A percentile compares a stretch with the other conserved stretches of the same genome.
These are phyloP conservation scores for Pyrenula massariospora DNA, from an alignment of 495 filamentous ascomycete genomes.

Conservation along the genomic window DNA sequence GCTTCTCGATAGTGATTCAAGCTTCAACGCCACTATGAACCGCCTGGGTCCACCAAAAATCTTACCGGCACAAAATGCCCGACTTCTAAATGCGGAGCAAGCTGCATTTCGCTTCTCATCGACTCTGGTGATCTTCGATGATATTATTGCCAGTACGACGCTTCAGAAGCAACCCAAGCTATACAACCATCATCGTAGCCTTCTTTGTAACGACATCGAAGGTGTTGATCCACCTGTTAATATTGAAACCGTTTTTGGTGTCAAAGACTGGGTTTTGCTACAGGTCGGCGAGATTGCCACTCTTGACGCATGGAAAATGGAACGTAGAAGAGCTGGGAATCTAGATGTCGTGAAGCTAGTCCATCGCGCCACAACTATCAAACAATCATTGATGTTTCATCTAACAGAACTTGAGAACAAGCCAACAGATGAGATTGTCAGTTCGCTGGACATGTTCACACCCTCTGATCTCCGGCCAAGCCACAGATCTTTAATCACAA, in stretches of 20 bases:
- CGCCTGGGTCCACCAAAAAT: constrained; percentile 16
- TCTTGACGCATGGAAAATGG: constrained; percentile 25
- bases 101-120: constrained; percentile 40
- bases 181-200: constrained; percentile 21
- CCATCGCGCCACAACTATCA: constrained; percentile 15
- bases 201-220: constrained; percentile 5
- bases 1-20: constrained; percentile 22
- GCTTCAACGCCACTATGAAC: constrained; percentile 15
- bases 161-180: constrained; percentile 30
- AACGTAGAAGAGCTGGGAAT: constrained; percentile 13
- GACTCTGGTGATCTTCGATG: constrained; percentile 33
- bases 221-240: constrained; percentile 9
- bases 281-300: constrained; percentile 19
- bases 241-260: constrained; percentile 18
- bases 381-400: constrained; percentile 10
- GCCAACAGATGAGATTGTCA: constrained; percentile 2
- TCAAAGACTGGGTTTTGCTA: constrained; percentile 21
- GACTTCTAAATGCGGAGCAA: constrained; percentile 34
- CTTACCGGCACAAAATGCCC: constrained; percentile 8
- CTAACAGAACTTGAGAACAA: constrained; percentile 5
- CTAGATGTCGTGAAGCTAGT: constrained; percentile 22
- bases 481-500: constrained; percentile 11
- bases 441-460: constrained; percentile 3
- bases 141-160: constrained; percentile 36
- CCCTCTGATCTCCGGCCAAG: constrained; percentile 1